These are phyloP conservation scores for Macrolepiota fuliginosa DNA, from an alignment of 768 basidiomycete species.

Conservation along the genomic window DNA sequence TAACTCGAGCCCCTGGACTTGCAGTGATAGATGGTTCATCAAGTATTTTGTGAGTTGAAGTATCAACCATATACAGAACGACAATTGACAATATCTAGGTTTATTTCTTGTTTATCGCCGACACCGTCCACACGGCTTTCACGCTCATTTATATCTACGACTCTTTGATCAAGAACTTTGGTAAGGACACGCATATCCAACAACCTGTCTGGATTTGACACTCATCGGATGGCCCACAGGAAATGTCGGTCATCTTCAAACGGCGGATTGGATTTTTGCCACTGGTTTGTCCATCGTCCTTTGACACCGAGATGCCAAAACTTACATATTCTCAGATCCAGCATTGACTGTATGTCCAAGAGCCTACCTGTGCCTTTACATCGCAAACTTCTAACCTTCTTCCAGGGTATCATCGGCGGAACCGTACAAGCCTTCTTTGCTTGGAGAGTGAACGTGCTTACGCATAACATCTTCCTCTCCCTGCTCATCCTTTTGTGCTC, in stretches of 20 bases:
- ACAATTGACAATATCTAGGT: slow-evolving; percentile 29
- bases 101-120: slow-evolving; percentile 40
- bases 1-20: too few species aligned
- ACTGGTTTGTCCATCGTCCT: slow-evolving; percentile 25
- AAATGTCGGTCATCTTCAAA: slow-evolving; percentile 14
- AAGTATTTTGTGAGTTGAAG: slow-evolving; percentile 38
- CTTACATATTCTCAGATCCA: slow-evolving; percentile 7
- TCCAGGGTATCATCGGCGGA: slow-evolving; percentile 16
- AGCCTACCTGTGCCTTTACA: not conserved
- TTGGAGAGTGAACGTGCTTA: slow-evolving; percentile 17
- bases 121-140: slow-evolving; percentile 47
- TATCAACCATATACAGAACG: not conserved
- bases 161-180: slow-evolving; percentile 44
- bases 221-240: slow-evolving; percentile 11
- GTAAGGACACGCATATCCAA: slow-evolving; percentile 22
- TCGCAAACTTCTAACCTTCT: not conserved
- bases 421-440: slow-evolving; percentile 17
- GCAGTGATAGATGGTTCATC: slow-evolving; percentile 45
- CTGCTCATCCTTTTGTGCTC: slow-evolving; percentile 8
- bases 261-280: slow-evolving; percentile 33
- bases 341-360: slow-evolving; percentile 14
- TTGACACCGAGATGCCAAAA: not conserved
- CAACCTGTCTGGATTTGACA: too few species aligned
- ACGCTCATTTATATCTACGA: slow-evolving; percentile 45
- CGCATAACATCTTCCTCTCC: slow-evolving; percentile 13